Percentiles rank a stretch among this genome's conserved stretches.
Conservation (phyloP, 164 flowering plant species). For the Magnolia kwangsiensis region DNA sequence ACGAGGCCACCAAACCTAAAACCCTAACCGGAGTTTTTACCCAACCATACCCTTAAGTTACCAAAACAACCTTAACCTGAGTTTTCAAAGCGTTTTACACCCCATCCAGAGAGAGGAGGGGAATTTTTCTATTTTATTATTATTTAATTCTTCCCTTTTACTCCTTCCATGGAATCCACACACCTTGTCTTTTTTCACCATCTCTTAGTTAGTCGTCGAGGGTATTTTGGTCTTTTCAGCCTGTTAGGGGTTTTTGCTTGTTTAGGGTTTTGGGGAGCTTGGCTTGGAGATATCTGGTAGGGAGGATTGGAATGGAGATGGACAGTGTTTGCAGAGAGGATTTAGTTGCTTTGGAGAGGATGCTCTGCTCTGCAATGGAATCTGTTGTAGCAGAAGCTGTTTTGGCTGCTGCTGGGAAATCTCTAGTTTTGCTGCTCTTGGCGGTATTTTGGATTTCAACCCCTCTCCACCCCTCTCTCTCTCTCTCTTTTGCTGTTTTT, state of each 20-base stretch:
- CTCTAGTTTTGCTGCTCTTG: too few species aligned
- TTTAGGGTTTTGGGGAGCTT: background rate
- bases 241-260: background rate
- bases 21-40: background rate
- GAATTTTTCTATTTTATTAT: too few species aligned
- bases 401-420: background rate
- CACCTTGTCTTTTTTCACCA: background rate
- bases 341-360: slow-evolving; percentile 1
- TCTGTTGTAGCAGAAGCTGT: background rate
- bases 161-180: background rate
- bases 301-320: background rate
- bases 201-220: background rate
- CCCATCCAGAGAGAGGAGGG: background rate
- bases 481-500: too few species aligned
- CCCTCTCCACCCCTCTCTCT: too few species aligned
- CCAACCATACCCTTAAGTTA: background rate
- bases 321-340: background rate
- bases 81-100: background rate
- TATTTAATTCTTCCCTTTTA: background rate
- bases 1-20: too few species aligned
- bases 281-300: background rate
- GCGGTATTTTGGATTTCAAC: too few species aligned
- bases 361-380: background rate
- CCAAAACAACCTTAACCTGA: background rate
- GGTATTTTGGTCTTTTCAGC: background rate